Percentiles rank a stretch among this genome's conserved stretches.
Conservation (phyloP, 768 basidiomycete species). For the Agaricus subrufescens region DNA sequence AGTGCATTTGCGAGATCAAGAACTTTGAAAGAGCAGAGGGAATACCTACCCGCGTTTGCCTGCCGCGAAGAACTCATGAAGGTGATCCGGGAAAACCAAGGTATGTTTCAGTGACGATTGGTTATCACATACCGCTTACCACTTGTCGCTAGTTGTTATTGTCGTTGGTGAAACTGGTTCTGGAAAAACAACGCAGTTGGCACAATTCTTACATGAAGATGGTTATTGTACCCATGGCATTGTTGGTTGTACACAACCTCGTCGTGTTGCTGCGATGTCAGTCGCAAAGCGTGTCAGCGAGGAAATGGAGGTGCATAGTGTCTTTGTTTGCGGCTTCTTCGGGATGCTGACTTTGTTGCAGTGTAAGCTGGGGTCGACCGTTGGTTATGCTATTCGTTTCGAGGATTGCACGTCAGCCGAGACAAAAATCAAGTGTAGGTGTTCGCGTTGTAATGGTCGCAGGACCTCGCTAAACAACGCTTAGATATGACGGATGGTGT, state of each 20-base stretch:
- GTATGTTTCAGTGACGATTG: conserved; percentile 30
- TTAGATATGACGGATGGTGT: conserved; percentile 99
- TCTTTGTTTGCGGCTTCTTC: background rate
- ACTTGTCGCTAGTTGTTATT: conserved; percentile 62
- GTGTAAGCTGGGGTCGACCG: conserved; percentile 86
- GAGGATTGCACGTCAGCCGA: conserved; percentile 94
- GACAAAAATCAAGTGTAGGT: conserved; percentile 94
- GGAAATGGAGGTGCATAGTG: conserved; percentile 84
- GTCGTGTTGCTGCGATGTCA: conserved; percentile 99
- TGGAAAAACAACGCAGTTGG: conserved; percentile 95
- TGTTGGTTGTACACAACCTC: conserved; percentile 95
- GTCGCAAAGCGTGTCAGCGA: conserved; percentile 99
- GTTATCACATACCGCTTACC: conserved; percentile 3
- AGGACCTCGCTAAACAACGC: conserved; percentile 1
- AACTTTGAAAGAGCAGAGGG: conserved; percentile 91
- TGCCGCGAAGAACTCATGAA: conserved; percentile 91
- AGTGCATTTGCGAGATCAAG: conserved; percentile 78
- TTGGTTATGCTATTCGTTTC: conserved; percentile 98
- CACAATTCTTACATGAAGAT: conserved; percentile 96
- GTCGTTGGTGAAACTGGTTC: conserved; percentile 99
- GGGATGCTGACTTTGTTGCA: conserved; percentile 20
- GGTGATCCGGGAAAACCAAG: conserved; percentile 92
- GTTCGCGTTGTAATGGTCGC: background rate
- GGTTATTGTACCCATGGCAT: conserved; percentile 89
- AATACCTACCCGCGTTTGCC: conserved; percentile 96